Conservation (phyloP, 2,329 filamentous ascomycete genomes). For the Ophidiomyces ophidiicola region DNA sequence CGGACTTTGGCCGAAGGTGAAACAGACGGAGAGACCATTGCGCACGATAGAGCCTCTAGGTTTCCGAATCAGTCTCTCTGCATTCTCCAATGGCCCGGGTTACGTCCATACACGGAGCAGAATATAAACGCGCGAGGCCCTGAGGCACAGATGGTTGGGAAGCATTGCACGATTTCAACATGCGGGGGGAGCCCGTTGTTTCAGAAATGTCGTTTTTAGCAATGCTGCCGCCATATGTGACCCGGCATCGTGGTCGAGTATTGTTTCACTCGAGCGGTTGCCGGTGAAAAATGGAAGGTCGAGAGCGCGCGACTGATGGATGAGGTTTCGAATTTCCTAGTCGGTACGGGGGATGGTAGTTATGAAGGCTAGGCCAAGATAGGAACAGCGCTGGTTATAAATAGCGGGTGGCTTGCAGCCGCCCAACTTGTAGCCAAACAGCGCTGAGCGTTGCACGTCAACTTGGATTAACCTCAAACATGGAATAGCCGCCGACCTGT, state of each 20-base stretch:
- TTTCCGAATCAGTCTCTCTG: background rate
- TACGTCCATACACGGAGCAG: background rate
- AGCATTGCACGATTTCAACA: background rate
- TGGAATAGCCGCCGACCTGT: no score
- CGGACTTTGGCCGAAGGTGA: background rate
- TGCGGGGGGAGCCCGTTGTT: background rate
- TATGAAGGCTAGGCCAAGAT: background rate
- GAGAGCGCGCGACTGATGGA: background rate
- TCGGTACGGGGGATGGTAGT: slow-evolving; percentile 2
- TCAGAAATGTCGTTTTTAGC: slow-evolving; percentile 6
- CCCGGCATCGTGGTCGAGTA: no score
- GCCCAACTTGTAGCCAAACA: slow-evolving; percentile 4
- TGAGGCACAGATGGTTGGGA: slow-evolving; percentile 3
- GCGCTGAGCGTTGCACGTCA: background rate
- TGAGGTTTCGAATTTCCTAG: slow-evolving; percentile 11
- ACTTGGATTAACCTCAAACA: slow-evolving; percentile 1
- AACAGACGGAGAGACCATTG: background rate
- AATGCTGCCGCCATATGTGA: no score
- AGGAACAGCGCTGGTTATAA: slow-evolving; percentile 4
- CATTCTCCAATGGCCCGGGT: background rate
- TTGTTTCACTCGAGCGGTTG: no score
- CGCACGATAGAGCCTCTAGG: background rate
- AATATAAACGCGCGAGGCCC: background rate
- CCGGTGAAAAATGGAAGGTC: no score
- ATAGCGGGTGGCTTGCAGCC: background rate